A percentile compares a stretch with the other conserved stretches of the same genome.
These are phyloP conservation scores for Teratosphaeria destructans DNA, from an alignment of 2,329 filamentous ascomycete species.

Conservation along the genomic window DNA sequence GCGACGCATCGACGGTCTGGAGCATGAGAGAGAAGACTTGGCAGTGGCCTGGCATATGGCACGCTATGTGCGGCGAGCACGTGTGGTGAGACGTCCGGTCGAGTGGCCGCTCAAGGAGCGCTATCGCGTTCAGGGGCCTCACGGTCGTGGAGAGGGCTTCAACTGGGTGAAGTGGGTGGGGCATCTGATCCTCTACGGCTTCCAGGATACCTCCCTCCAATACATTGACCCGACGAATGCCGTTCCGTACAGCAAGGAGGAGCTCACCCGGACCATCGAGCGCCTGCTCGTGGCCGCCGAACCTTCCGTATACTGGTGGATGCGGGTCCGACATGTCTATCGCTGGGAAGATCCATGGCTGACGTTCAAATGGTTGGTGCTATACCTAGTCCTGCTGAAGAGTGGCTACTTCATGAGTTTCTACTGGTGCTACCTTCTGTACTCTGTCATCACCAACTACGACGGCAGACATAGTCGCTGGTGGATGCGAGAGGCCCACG, in stretches of 20 bases:
- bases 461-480: constrained; percentile 2
- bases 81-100: constrained; percentile 1
- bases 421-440: constrained; percentile 3
- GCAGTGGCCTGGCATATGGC: constrained; percentile 3
- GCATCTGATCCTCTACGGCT: constrained; percentile 2
- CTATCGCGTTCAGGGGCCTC: not conserved
- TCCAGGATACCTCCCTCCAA: constrained; percentile 1
- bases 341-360: constrained; percentile 4
- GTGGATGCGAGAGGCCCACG: constrained; percentile 4
- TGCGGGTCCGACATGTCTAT: constrained; percentile 2
- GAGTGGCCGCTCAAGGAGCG: not conserved
- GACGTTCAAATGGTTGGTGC: constrained; percentile 1
- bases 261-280: constrained; percentile 1
- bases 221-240: constrained; percentile 4
- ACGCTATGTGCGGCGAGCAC: constrained; percentile 2
- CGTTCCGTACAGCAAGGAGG: constrained; percentile 1
- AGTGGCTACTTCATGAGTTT: constrained; percentile 2
- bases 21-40: constrained; percentile 1
- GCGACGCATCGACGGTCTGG: not conserved
- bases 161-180: constrained; percentile 3
- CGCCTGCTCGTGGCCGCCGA: constrained; percentile 1
- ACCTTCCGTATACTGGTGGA: constrained; percentile 4
- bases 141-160: not conserved
- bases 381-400: constrained; percentile 2
- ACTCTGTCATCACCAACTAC: constrained; percentile 3